Base-by-base conservation (phyloP, 2,329 filamentous ascomycete species). In the Penicillium decumbens region DNA sequence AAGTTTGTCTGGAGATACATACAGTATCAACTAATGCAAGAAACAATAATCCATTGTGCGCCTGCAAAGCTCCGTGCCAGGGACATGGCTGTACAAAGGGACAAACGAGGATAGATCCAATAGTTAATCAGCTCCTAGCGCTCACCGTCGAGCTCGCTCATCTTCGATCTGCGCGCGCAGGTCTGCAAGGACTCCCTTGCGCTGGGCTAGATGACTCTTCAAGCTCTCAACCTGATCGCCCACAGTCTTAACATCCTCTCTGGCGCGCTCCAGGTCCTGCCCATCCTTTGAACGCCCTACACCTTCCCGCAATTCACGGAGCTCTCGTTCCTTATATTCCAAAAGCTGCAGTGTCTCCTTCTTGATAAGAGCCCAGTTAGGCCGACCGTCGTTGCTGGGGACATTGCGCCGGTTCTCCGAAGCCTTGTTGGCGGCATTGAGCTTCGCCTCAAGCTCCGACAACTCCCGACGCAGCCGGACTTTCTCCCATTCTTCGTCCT, bases 401-500 rank as follows among this genome's bases (percentile, higher is more conserved):
- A 75, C 62, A 69, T 77, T 69, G 41, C 77, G 78, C 49, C 82
- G 78, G 52, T 81, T 80, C 61, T 87, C 81, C 0, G 85, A 84
- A 38, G 84, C 82, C 49, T 83, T 80, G 72, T 95, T 90, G 1
- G 95, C 86, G 50, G 87, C 85, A 30, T 85, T 83, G 54, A 96
- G 86, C 76, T 95, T 95, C 49, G 86, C 80, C 63, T 98, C 91
- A 25, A 98, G 76, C 61, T 97, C 92, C 23, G 83, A 80, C 28
- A 98, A 81, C 72, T 97, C 90, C 67, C 93, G 91, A 78, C 95
- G 92, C 57, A 98, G 78, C 46, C 91, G 82, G 39, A 97, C 93
- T 72, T 97, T 93, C 72, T 98, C 93, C 90, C 93, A 97, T 68
- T 98, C 93, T 63, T 84, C 83, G 24, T 95, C 92, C 53, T 87